Evolutionary conservation across 2,329 filamentous ascomycete species (phyloP), one percentile per base, ranked within the genome.

Genomic region (Claviceps quebecensis): DNA sequence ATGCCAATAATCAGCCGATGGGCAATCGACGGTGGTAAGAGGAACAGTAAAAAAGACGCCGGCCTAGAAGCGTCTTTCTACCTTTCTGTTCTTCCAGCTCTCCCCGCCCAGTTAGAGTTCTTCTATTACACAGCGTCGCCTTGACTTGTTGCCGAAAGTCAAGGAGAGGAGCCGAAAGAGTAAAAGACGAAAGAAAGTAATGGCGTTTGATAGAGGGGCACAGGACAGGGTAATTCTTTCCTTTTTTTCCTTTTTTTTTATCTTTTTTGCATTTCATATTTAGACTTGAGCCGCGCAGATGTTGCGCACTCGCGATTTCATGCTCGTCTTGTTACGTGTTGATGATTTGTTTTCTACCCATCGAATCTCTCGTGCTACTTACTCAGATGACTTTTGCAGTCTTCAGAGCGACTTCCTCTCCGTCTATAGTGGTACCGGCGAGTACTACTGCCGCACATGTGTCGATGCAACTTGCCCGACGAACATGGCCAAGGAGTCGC

Each of bases 11-110:
- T 58, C 63, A 72, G 61, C 73, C 74, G 50, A 63, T 77, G 37
- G 66, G 69, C 60, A 72, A 69, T 61, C 71, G 72, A 58, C 71
- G 74, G 56, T 77, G 74, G 74, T 77, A 72, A 69, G 60, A 56
- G 50, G 51, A 47, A 34, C 23, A 29, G 19, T 36, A 26, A 37
- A 19, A 4, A 26, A 29, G 22, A 50, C 4, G 40, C 45, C 23
- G 40, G 26, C 29, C 45, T 26, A 50, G 52, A 50, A 26, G 26
- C 43, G 22, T 44, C 40, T 26, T 14, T 11, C 8, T 22, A 37
- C 5, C 23, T 29, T 34, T 1, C 29, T 34, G 29, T 34, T 34
- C 29, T 34, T 34, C 29, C 29, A 11, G 29, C 29, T 34, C 29
- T 34, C 29, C 29, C 29, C 9, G 37, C 37, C 36, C n/a, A 36